Evolutionary conservation across 1,139 yeast species (phyloP).

Genomic region (Arxiozyma telluris): DNA sequence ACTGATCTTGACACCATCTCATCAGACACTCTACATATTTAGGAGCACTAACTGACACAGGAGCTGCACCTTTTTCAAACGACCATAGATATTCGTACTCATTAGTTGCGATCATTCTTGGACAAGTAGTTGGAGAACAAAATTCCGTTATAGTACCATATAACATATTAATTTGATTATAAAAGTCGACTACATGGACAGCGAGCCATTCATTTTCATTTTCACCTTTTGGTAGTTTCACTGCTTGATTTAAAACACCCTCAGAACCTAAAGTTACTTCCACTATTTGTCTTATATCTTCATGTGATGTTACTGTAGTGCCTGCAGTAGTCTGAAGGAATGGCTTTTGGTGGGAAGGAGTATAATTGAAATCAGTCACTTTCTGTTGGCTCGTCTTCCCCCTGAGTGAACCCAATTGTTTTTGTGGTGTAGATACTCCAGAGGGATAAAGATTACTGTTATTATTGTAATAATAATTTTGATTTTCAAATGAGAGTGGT

Average conservation of each 20-base stretch:
- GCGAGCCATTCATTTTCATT: conserved; percentile 94
- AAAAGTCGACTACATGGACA: conserved; percentile 82
- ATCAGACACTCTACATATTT: conserved; percentile 86
- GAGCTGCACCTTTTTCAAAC: conserved; percentile 44
- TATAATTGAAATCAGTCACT: conserved; percentile 31
- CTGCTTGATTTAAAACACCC: conserved; percentile 84
- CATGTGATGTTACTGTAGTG: conserved; percentile 46
- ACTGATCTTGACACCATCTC: conserved; percentile 86
- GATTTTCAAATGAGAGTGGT: neutral
- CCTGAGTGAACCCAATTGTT: conserved; percentile 4
- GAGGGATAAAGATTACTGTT: conserved; percentile 6
- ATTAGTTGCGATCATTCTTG: conserved; percentile 93
- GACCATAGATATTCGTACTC: conserved; percentile 92
- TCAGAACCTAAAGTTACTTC: conserved; percentile 94
- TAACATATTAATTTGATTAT: conserved; percentile 91
- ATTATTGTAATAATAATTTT: neutral
- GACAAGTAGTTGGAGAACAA: conserved; percentile 87
- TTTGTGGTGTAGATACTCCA: conserved; percentile 5
- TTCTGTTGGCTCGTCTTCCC: conserved; percentile 3
- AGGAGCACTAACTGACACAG: conserved; percentile 82
- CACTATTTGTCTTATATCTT: conserved; percentile 71
- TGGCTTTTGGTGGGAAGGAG: conserved; percentile 32
- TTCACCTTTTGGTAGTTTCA: conserved; percentile 87
- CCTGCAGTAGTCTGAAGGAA: conserved; percentile 26
- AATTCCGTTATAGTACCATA: conserved; percentile 95